These are phyloP conservation scores for Babesia divergens DNA, from an alignment of 169 alveolate species.

Conservation along the genomic window DNA sequence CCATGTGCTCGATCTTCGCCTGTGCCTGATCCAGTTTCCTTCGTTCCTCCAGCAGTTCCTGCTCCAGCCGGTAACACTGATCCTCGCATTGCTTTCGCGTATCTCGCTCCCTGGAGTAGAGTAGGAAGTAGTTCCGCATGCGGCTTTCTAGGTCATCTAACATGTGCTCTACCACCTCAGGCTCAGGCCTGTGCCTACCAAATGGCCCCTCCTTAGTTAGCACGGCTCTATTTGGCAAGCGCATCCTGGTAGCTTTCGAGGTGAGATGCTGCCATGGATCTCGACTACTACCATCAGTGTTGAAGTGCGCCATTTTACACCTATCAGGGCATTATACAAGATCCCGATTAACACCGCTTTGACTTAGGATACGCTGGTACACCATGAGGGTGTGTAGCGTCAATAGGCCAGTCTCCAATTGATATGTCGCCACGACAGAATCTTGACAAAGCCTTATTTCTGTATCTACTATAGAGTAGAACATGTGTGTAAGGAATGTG, in stretches of 20 bases:
- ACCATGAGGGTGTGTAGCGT: no score
- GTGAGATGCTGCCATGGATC: constrained; percentile 63
- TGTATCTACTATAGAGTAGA: no score
- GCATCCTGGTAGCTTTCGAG: constrained; percentile 26
- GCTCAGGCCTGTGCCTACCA: constrained; percentile 71
- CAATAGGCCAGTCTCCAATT: no score
- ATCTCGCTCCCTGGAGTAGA: constrained; percentile 77
- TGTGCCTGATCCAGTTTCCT: constrained; percentile 65
- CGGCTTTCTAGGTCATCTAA: constrained; percentile 78
- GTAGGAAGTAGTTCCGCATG: constrained; percentile 76
- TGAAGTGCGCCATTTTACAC: neutral
- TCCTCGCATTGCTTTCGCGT: constrained; percentile 73
- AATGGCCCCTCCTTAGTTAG: constrained; percentile 66
- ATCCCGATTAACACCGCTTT: neutral
- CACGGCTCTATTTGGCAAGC: constrained; percentile 48
- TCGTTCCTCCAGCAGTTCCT: constrained; percentile 69
- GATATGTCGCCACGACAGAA: no score
- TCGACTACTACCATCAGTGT: neutral
- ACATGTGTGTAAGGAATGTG: no score
- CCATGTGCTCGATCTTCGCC: constrained; percentile 66
- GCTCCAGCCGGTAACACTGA: constrained; percentile 74
- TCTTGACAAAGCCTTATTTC: no score
- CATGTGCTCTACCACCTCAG: constrained; percentile 78
- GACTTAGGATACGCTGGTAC: no score
- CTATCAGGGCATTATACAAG: neutral